These are phyloP conservation scores for Coemansia sp. DNA, from an alignment of 192 early-diverging fungal species.

Conservation along the genomic window DNA sequence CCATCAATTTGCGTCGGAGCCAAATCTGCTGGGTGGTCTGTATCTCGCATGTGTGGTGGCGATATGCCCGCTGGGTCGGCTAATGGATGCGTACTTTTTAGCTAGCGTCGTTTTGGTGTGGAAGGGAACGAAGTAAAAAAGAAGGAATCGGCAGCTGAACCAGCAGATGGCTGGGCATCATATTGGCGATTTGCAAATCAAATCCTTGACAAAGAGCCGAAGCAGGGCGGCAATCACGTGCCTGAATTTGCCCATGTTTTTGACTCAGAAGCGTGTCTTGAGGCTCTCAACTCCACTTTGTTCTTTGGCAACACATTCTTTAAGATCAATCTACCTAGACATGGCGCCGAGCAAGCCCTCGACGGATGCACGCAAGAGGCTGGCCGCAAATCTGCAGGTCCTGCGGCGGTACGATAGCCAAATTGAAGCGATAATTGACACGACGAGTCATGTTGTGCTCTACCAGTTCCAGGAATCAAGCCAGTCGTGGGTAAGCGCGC, in stretches of 20 bases:
- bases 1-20: neutral
- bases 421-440: slow-evolving; percentile 78
- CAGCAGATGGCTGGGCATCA: neutral
- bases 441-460: slow-evolving; percentile 79
- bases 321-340: neutral
- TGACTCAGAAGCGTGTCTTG: neutral
- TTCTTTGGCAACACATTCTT: neutral
- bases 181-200: slow-evolving; percentile 1
- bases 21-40: neutral
- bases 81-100: slow-evolving; percentile 21
- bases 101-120: slow-evolving; percentile 2
- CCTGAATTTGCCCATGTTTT: neutral
- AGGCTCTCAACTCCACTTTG: neutral
- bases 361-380: slow-evolving; percentile 42
- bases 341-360: slow-evolving; percentile 47
- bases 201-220: neutral
- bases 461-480: slow-evolving; percentile 76
- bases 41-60: no score
- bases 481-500: slow-evolving; percentile 70
- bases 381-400: slow-evolving; percentile 71
- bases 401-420: slow-evolving; percentile 74
- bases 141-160: neutral
- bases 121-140: slow-evolving; percentile 7
- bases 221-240: slow-evolving; percentile 1
- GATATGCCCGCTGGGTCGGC: neutral